Conservation (phyloP, 129 eudicot genomes). For the Tagetes erecta region DNA sequence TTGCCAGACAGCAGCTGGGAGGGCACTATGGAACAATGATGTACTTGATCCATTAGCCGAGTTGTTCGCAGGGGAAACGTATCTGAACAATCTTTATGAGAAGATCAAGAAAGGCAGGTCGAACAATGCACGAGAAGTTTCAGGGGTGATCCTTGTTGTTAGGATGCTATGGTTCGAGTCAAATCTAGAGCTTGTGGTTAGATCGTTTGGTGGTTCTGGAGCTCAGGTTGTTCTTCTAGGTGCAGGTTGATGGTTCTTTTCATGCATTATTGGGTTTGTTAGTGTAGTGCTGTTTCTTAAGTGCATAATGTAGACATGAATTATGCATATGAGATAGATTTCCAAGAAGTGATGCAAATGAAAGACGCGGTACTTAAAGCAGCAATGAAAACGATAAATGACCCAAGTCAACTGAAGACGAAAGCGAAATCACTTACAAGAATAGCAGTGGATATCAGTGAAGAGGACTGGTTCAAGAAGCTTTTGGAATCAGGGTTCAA, state of each 20-base stretch:
- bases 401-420: slow-evolving; percentile 43
- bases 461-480: slow-evolving; percentile 78
- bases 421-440: slow-evolving; percentile 73
- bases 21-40: slow-evolving; percentile 92
- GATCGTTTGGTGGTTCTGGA: slow-evolving; percentile 54
- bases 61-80: slow-evolving; percentile 83
- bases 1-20: slow-evolving; percentile 94
- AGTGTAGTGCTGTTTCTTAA: neutral
- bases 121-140: slow-evolving; percentile 77
- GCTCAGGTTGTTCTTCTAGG: slow-evolving; percentile 97
- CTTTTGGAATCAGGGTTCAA: slow-evolving; percentile 76
- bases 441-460: slow-evolving; percentile 78
- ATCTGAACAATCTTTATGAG: slow-evolving; percentile 71
- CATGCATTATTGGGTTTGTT: slow-evolving; percentile 2
- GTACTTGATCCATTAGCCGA: slow-evolving; percentile 82
- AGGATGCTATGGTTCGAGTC: slow-evolving; percentile 88
- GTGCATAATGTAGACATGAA: neutral
- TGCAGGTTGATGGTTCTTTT: slow-evolving; percentile 69
- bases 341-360: slow-evolving; percentile 78
- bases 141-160: slow-evolving; percentile 96
- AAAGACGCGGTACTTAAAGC: slow-evolving; percentile 70
- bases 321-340: slow-evolving; percentile 85
- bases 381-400: slow-evolving; percentile 49
- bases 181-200: slow-evolving; percentile 75
- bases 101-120: slow-evolving; percentile 81